A percentile compares a stretch with the other conserved stretches of the same genome.
phyloP scores from a whole-genome alignment of 768 basidiomycete species.

The Lepiota brunneoincarnata region DNA sequence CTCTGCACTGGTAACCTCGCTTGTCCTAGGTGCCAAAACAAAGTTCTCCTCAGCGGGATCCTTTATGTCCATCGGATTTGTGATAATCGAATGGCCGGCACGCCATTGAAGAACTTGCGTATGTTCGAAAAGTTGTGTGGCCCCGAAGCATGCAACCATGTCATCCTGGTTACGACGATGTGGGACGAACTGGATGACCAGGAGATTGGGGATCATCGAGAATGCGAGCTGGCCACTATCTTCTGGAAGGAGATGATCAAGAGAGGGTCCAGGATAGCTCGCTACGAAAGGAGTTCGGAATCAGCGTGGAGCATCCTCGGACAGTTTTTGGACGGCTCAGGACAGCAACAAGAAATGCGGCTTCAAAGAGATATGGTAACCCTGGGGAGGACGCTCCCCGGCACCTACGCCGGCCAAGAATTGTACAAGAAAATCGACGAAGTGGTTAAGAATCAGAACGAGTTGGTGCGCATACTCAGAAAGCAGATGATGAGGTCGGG shows the following conservation, averaged over 20 bases:
- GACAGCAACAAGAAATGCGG: neutral
- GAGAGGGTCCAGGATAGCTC: slow-evolving; percentile 5
- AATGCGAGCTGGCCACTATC: slow-evolving; percentile 11
- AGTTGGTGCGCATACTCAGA: neutral
- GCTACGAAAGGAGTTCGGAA: too few relatives aligned
- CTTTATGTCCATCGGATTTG: slow-evolving; percentile 23
- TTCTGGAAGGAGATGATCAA: slow-evolving; percentile 17
- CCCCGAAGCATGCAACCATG: slow-evolving; percentile 21
- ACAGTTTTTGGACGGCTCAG: too few relatives aligned
- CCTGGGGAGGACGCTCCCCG: too few relatives aligned
- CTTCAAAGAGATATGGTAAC: slow-evolving; percentile 24
- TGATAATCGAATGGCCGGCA: slow-evolving; percentile 26
- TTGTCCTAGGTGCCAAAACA: slow-evolving; percentile 10
- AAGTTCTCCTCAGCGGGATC: slow-evolving; percentile 24
- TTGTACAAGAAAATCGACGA: too few relatives aligned
- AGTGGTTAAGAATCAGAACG: too few relatives aligned
- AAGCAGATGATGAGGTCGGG: slow-evolving; percentile 1
- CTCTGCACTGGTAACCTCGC: too few relatives aligned
- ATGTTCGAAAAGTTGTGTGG: slow-evolving; percentile 36
- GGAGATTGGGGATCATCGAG: slow-evolving; percentile 8
- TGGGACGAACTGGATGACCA: slow-evolving; percentile 13
- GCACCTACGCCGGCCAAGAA: too few relatives aligned
- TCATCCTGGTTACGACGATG: slow-evolving; percentile 30
- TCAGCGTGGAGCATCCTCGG: too few relatives aligned
- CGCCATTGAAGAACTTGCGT: slow-evolving; percentile 23